These are phyloP conservation scores for Aspergillus pseudoterreus DNA, from an alignment of 2,329 filamentous ascomycete genomes.

Conservation along the genomic window DNA sequence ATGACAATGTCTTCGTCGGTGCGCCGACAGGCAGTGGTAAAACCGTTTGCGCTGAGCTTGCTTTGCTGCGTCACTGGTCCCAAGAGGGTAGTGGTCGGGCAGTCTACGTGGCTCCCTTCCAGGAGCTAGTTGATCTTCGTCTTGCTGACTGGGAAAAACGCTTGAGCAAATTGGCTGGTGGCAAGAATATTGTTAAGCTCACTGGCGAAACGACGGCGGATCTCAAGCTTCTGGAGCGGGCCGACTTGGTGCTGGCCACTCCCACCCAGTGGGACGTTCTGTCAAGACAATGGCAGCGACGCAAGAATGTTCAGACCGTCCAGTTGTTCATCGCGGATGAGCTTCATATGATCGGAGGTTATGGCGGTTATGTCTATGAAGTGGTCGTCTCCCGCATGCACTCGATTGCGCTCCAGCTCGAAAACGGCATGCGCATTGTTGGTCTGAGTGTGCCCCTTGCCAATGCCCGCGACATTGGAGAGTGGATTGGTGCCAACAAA, in stretches of 20 bases:
- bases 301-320: constrained; percentile 90
- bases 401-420: constrained; percentile 84
- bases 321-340: constrained; percentile 93
- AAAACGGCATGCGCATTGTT: constrained; percentile 79
- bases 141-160: constrained; percentile 82
- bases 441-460: constrained; percentile 88
- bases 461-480: constrained; percentile 89
- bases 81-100: constrained; percentile 69
- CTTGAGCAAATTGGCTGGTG: constrained; percentile 67
- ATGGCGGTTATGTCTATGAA: constrained; percentile 86
- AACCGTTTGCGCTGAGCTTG: constrained; percentile 94
- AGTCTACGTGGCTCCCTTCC: constrained; percentile 91
- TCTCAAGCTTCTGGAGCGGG: constrained; percentile 79
- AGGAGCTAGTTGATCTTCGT: constrained; percentile 82
- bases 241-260: constrained; percentile 87
- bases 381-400: constrained; percentile 97
- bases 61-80: constrained; percentile 83
- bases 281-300: constrained; percentile 91
- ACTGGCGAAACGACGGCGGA: constrained; percentile 91
- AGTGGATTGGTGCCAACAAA: constrained; percentile 97
- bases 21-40: constrained; percentile 95
- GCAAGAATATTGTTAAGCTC: constrained; percentile 87
- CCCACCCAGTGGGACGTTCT: constrained; percentile 94
- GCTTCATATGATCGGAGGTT: constrained; percentile 85
- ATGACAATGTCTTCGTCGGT: constrained; percentile 91